Base-by-base conservation (phyloP, 2,329 filamentous ascomycete genomes). In the Fusarium sterilihyphosum region DNA sequence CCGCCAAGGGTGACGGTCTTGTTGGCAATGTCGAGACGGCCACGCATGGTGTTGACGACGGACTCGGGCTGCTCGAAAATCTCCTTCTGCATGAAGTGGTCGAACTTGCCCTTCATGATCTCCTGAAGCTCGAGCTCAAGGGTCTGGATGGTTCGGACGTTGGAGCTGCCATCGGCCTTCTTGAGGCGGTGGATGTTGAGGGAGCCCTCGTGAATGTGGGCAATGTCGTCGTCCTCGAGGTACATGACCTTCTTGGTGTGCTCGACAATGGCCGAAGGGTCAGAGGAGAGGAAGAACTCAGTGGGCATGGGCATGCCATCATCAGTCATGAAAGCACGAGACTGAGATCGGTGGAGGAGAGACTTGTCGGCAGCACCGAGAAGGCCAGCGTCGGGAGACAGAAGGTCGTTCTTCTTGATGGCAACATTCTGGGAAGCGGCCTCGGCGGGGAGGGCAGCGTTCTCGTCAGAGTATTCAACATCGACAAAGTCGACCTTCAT, bases 401-500 rank as follows among this genome's bases (percentile, higher is more conserved):
- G 87, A 77, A 96, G 90, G 80, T 88, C 91, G 66, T 90, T 89
- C 88, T 98, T 98, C 92, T 98, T 98, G 80, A 98, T 88, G 68
- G 96, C 96, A 71, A 95, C 94, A 82, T 98, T 98, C 87, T 99
- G 96, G 69, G 96, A 96, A 72, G 96, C 96, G 76, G 92, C 92
- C 90, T 99, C 96, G 61, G 96, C 96, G 43, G 96, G 92, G 71
- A 99, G 92, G 77, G 93, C 90, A 77, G 87, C 88, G 80, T 92
- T 92, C 79, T 98, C 94, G 80, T 98, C 95, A 59, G 93, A 93
- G 84, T 96, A 98, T 87, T 99, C 96, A 72, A 99, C 96, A 83
- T 99, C 96, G 83, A 99, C 96, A 81, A 99, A 99, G 87, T 99
- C 96, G 73, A 99, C 96, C 92, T 98, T 99, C 96, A 99, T 98